phyloP scores from a whole-genome alignment of 2,329 filamentous ascomycete species.

The Fusarium nanum region DNA sequence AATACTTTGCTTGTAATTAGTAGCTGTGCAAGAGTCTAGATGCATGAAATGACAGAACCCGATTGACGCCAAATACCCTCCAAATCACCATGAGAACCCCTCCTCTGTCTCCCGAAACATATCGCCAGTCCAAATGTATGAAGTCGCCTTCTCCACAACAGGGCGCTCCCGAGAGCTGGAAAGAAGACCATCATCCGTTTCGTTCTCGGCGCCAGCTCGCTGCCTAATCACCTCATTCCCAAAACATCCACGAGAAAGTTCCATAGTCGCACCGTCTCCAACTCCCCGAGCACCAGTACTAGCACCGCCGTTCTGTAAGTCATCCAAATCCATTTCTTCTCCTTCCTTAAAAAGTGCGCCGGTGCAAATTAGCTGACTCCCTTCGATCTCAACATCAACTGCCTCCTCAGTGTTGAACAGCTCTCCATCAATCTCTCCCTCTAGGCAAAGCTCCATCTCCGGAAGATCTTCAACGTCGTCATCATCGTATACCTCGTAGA shows the following conservation, averaged over 20 bases:
- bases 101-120: slow-evolving; percentile 26
- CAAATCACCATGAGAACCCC: slow-evolving; percentile 26
- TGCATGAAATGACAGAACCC: background rate
- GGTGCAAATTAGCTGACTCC: slow-evolving; percentile 34
- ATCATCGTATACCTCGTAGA: slow-evolving; percentile 47
- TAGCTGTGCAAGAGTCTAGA: background rate
- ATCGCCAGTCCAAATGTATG: background rate
- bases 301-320: background rate
- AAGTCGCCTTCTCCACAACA: background rate
- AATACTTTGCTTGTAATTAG: slow-evolving; percentile 13
- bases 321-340: slow-evolving; percentile 4
- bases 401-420: slow-evolving; percentile 38
- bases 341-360: slow-evolving; percentile 28
- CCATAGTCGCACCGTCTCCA: background rate
- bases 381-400: slow-evolving; percentile 47
- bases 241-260: background rate
- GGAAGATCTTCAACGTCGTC: slow-evolving; percentile 45
- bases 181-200: background rate
- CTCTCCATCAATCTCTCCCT: slow-evolving; percentile 44
- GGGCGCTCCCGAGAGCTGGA: background rate
- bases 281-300: background rate
- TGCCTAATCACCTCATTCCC: background rate
- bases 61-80: background rate
- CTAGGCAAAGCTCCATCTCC: slow-evolving; percentile 48
- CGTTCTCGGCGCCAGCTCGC: background rate